Evolutionary conservation across 2,329 filamentous ascomycete species (phyloP), one percentile per base, ranked within the genome.

Genomic region (Xylariales sp.): DNA sequence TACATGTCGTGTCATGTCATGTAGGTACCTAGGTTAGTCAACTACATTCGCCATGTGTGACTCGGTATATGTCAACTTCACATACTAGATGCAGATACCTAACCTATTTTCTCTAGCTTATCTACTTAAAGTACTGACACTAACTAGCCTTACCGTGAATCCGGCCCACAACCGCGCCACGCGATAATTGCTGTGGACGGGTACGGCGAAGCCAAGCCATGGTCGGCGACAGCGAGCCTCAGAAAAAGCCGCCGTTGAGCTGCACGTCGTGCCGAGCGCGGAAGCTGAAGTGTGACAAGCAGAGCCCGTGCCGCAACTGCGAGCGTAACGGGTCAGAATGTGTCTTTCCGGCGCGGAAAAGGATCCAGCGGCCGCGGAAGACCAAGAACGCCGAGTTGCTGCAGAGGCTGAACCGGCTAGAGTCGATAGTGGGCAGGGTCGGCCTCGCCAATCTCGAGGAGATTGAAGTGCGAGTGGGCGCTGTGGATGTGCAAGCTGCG

Each of bases 231-330:
- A 43, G 60, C 52, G 67, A 64, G 54, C 55, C 62, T 6, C 71
- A 71, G 60, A 61, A 69, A 52, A 81, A 81, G 66, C 79, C 80
- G 59, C 79, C 80, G n/a, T 75, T 85, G 54, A 83, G 81, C 45
- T 91, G 90, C 74, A 81, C 87, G 5, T 82, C 83, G n/a, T 92
- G 89, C 72, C 87, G 90, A 67, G 85, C 87, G 69, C 84, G 87
- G 69, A 90, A 90, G 75, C 81, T 90, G 52, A 89, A 86, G 71
- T 90, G 88, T 77, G 83, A 88, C 73, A 84, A 86, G 69, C 79
- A 81, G 43, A 81, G 84, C 67, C 88, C 88, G 5, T 90, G 89
- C 74, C 76, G 78, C 6, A 84, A 85, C 64, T 90, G 88, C 73
- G 73, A 81, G 28, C 84, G 82, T 57, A 80, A 81, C 45, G 76